Evolutionary conservation across 257 asterid species (phyloP).

Genomic region (Perilla frutescens): DNA sequence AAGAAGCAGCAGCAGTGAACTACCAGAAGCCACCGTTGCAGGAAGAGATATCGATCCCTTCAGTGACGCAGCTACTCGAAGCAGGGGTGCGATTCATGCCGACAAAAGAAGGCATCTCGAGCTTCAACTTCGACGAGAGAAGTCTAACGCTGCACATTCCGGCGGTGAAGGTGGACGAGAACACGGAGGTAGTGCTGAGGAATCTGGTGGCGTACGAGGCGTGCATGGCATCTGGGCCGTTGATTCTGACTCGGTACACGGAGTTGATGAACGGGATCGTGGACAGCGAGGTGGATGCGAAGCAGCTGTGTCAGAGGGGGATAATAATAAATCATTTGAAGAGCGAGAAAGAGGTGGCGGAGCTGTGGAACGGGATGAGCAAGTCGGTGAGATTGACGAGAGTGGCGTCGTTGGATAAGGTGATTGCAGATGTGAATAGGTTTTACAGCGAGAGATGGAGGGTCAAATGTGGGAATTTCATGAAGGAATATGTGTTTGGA

Average conservation of each 20-base stretch:
- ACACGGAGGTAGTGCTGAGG: slow-evolving; percentile 41
- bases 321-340: slow-evolving; percentile 61
- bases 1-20: neutral
- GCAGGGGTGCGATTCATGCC: slow-evolving; percentile 45
- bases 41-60: slow-evolving; percentile 54
- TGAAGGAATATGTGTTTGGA: slow-evolving; percentile 51
- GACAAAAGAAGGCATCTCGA: slow-evolving; percentile 35
- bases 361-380: slow-evolving; percentile 81
- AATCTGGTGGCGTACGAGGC: slow-evolving; percentile 59
- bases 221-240: slow-evolving; percentile 50
- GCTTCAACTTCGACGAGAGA: slow-evolving; percentile 36
- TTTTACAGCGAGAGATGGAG: slow-evolving; percentile 58
- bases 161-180: slow-evolving; percentile 36
- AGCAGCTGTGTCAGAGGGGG: slow-evolving; percentile 59
- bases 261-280: slow-evolving; percentile 77
- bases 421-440: slow-evolving; percentile 65
- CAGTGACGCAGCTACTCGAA: slow-evolving; percentile 39
- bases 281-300: slow-evolving; percentile 60
- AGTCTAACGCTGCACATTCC: slow-evolving; percentile 40
- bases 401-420: slow-evolving; percentile 61
- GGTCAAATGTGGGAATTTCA: slow-evolving; percentile 48
- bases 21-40: slow-evolving; percentile 41
- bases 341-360: slow-evolving; percentile 68
- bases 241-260: slow-evolving; percentile 57
- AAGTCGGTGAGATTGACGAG: slow-evolving; percentile 63